A percentile compares a stretch with the other conserved stretches of the same genome.
Evolutionary conservation across 768 basidiomycete genomes (phyloP).

Genomic region (Russula ochroleuca): DNA sequence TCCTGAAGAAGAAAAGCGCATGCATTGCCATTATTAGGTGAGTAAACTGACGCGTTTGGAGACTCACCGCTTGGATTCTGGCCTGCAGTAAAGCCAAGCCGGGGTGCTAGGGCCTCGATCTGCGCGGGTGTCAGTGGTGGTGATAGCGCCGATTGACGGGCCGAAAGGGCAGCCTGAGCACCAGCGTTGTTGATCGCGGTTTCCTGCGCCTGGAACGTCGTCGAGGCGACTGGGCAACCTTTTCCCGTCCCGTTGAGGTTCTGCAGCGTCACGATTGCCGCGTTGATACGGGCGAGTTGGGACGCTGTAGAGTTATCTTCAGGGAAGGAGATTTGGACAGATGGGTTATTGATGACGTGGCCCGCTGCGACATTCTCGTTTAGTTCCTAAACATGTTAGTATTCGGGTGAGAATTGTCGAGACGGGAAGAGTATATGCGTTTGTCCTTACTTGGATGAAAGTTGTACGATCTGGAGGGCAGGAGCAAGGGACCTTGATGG

Average conservation of each 20-base stretch:
- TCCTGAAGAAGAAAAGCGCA: neutral
- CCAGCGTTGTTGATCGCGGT: conserved; percentile 21
- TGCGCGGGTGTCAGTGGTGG: neutral
- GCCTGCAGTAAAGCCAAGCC: conserved; percentile 30
- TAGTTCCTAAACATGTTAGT: conserved; percentile 9
- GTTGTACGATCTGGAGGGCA: conserved; percentile 55
- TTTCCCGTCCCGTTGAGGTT: conserved; percentile 63
- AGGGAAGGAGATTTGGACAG: conserved; percentile 39
- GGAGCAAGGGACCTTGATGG: conserved; percentile 57
- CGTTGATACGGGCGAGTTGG: conserved; percentile 46
- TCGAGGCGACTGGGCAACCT: conserved; percentile 62
- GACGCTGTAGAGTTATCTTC: conserved; percentile 39
- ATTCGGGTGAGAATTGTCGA: neutral
- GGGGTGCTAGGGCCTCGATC: conserved; percentile 29
- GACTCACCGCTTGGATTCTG: conserved; percentile 29
- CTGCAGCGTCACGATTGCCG: conserved; percentile 61
- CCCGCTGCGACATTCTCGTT: conserved; percentile 22
- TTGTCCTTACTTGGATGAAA: conserved; percentile 47
- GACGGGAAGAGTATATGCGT: neutral
- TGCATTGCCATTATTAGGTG: too few relatives aligned
- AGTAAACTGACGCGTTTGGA: neutral
- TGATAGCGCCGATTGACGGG: neutral
- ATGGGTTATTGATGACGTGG: conserved; percentile 16
- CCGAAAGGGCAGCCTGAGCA: too few relatives aligned
- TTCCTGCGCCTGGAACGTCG: conserved; percentile 47